Percentiles rank a stretch among this genome's conserved stretches.
phyloP scores from a whole-genome alignment of 2,329 filamentous ascomycete species.

The Talaromyces atroroseus region DNA sequence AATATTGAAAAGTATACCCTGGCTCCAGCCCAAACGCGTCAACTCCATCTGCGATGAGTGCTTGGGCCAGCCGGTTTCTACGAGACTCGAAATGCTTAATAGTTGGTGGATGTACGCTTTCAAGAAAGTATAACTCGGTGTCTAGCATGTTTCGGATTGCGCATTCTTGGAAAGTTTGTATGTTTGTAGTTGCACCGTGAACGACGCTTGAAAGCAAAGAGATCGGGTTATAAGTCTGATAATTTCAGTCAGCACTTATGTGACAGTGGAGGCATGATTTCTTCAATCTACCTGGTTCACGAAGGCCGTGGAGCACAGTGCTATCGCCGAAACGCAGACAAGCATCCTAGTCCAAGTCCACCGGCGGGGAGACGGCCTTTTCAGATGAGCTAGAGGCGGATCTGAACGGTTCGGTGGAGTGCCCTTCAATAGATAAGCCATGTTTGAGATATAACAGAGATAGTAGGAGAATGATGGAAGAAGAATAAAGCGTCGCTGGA shows the following conservation, averaged over 20 bases:
- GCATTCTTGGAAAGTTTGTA: conserved; percentile 41
- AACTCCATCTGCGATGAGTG: conserved; percentile 46
- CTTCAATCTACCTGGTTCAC: not conserved
- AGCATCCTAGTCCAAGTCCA: not conserved
- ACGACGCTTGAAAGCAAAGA: not conserved
- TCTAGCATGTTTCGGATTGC: conserved; percentile 47
- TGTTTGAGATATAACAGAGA: not conserved
- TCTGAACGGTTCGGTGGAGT: not conserved
- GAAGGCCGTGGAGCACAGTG: not conserved
- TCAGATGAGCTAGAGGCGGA: not conserved
- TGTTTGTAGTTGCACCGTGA: not conserved
- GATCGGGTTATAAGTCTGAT: not conserved
- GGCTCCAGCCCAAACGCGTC: conserved; percentile 61
- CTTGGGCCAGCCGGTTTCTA: conserved; percentile 52
- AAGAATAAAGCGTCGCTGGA: not conserved
- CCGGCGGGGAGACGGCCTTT: not conserved
- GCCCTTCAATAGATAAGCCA: not conserved
- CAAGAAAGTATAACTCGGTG: conserved; percentile 48
- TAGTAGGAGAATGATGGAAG: not conserved
- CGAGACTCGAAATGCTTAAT: conserved; percentile 51
- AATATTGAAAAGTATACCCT: conserved; percentile 61
- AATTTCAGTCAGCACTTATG: not conserved
- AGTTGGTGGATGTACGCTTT: conserved; percentile 44
- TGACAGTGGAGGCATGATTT: not conserved
- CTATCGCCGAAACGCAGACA: not conserved